phyloP scores from a whole-genome alignment of 495 filamentous ascomycete genomes.

The Pseudevernia furfuracea region DNA sequence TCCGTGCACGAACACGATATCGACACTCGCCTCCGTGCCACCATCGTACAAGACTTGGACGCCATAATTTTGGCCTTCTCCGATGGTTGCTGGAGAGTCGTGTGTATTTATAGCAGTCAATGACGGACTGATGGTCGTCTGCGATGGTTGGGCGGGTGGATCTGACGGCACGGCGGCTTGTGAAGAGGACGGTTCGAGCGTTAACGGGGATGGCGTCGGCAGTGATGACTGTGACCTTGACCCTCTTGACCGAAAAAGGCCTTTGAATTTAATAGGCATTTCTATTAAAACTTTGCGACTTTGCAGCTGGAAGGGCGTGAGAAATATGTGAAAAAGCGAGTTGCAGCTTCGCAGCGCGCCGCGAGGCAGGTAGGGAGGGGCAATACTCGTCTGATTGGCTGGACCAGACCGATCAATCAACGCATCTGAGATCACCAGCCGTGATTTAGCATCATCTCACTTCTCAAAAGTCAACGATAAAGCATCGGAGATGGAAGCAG shows the following conservation, averaged over 20 bases:
- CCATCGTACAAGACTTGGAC: conserved; percentile 6
- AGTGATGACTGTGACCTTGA: conserved; percentile 8
- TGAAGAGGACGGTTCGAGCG: conserved; percentile 2
- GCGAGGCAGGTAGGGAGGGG: neutral
- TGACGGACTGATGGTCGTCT: neutral
- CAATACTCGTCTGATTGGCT: neutral
- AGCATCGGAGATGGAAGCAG: too few relatives aligned
- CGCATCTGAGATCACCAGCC: neutral
- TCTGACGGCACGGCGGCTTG: neutral
- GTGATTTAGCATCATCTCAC: neutral
- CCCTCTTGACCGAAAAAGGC: conserved; percentile 3
- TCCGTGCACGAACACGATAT: conserved; percentile 19
- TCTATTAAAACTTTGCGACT: conserved; percentile 5
- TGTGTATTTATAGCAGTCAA: conserved; percentile 1
- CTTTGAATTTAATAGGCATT: conserved; percentile 5
- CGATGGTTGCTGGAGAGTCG: conserved; percentile 5
- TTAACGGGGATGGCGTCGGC: conserved; percentile 2
- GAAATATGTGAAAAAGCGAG: neutral
- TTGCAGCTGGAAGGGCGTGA: neutral
- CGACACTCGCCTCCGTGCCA: conserved; percentile 5
- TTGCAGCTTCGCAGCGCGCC: conserved; percentile 2
- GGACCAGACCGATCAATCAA: neutral
- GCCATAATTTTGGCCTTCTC: conserved; percentile 11
- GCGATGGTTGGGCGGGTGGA: neutral
- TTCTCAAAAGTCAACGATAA: neutral